Evolutionary conservation across 78 protist species (phyloP), one percentile per base, ranked within the genome.

Genomic region (Dictyostelium firmibasis): DNA sequence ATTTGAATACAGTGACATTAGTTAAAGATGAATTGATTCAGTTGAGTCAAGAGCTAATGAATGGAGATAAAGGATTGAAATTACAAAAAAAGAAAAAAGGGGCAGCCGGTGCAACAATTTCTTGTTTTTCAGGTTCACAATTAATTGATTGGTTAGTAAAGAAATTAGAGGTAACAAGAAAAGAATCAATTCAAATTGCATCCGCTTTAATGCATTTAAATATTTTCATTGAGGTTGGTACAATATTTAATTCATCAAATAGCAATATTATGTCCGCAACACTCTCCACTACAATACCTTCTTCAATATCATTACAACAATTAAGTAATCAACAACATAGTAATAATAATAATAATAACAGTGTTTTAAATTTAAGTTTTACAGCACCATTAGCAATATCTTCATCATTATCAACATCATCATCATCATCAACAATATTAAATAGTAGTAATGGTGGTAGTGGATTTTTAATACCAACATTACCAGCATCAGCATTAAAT

Each of bases 61-160:
- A 81, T 50, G 83, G 78, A 41, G 94, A 89, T 41, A 89, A 81
- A 50, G 94, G 94, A 2, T n/a, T 89, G 50, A 89, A 81, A 81
- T 70, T 81, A 81, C 87, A 78, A 50, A 78, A 81, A 70, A 77
- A 89, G 67, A 70, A 89, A 81, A 70, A 89, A 69, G 87, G 60
- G 33, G 86, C 81, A 27, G 70, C 74, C 29, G 47, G 53, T 57
- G 35, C 23, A 23, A 27, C 94, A 6, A 23, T 81, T n/a, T 60
- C 27, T 27, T 88, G 93, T 88, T 89, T 89, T 81, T 50, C 84
- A 20, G 94, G 94, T 11, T n/a, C 60, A 81, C 94, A 89, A 50
- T 35, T 89, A 29, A 35, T 89, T 20, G 94, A 89, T 44, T 89
- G 94, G 94, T 36, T 89, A 36, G 62, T 81, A 50, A 81, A 44